Base-by-base conservation (phyloP, 148 eudicot genomes). In the Rhododendron ovatum region DNA sequence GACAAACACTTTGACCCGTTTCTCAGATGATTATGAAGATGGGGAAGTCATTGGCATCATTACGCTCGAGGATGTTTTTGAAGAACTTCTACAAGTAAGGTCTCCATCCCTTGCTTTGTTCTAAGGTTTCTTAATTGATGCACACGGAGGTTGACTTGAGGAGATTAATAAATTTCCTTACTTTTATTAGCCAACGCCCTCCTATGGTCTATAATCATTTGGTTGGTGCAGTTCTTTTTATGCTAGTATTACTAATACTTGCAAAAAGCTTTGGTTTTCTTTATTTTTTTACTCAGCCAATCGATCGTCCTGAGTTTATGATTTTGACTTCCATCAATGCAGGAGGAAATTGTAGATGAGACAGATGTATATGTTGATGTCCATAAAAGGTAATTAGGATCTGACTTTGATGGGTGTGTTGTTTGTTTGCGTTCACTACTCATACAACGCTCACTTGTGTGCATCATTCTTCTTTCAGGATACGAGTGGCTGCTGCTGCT, bases 331-430 rank as follows among this genome's bases (percentile, higher is more conserved):
- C 85, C n/a, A 53, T 11, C 57, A 74, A 71, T 87, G 90, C 93
- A 95, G 96, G 98, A 94, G 90, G 96, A 95, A 90, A 95, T 95
- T 89, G 96, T 95, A 41, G 98, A 95, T 80, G 98, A 95, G 91
- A 95, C 98, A 5, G 98, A 95, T 90, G 98, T 91, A 24, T 95
- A 91, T 88, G 48, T 95, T 63, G 98, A 95, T 88, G 98, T 95
- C 53, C 98, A 95, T 92, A 95, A 93, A 89, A 92, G 98, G 98
- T 95, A 83, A 84, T 50, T 79, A 69, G 45, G 51, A 75, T 61
- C 35, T 78, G 78, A 45, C 74, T 78, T 53, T 79, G 37, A 65
- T 30, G 55, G 61, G 65, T 65, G 14, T 33, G 65, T 57, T 67
- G 55, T 37, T 57, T 67, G 55, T 37, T 74, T 85, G 41, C 3